Base-by-base conservation (phyloP, 2,329 filamentous ascomycete genomes). In the Magnaporthiopsis incrustans region DNA sequence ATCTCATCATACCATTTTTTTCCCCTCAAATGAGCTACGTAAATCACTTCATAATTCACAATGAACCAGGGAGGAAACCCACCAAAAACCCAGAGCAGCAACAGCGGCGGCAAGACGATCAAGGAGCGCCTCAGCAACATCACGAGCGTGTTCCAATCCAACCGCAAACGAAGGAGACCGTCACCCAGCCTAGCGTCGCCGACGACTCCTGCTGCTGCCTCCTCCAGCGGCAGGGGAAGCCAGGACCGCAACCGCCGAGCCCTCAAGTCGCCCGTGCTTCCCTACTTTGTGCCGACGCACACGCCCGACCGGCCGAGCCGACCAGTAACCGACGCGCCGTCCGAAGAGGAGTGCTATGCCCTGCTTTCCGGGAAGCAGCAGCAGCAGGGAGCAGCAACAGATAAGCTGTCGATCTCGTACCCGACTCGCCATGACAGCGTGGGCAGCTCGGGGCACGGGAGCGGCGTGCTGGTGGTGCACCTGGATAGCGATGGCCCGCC, bases 311-410 rank as follows among this genome's bases (percentile, higher is more conserved):
- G 72, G 1, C 71, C 69, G 0, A 11, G 44, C 1, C 64, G 67
- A 11, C 63, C 69, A 3, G 25, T 69, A 18, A 64, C 63, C 11
- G 66, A 71, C 57, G 67, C 68, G 4, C 73, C 72, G 2, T 67
- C 69, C 2, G 72, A 73, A 32, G 70, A 72, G 38, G 68, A 73
- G 66, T 74, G 72, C 56, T 67, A 67, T 7, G 30, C 59, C 6
- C 58, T 67, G 3, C 33, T 69, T 2, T 57, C 66, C 11, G 32
- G 56, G 33, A 59, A 57, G 18, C 61, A 26, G 53, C 53, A 32
- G 59, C n/a, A 33, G 12, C 12, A 10, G n/a, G 27, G 27, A 4
- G 26, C 22, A 26, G 35, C 38, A 10, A 14, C 27, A 18, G 56
- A 8, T 18, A 8, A 27, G 27, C 38, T 26, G 26, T 32, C 57